Evolutionary conservation across 2,329 filamentous ascomycete species (phyloP).

Genomic region (Alternaria conjuncta): DNA sequence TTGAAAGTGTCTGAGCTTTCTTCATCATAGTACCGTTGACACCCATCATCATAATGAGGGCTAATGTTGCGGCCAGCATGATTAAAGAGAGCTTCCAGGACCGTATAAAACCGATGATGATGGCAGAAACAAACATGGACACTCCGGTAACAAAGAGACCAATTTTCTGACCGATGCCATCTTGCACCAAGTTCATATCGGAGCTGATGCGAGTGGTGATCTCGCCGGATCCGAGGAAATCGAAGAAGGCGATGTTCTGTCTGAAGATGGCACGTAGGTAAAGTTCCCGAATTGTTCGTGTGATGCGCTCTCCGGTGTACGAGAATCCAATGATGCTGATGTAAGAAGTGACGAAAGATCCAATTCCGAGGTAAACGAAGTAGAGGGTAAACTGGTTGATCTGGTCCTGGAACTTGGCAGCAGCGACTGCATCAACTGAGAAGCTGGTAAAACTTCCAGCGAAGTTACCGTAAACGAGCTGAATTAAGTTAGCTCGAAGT

Average conservation of each 20-base stretch:
- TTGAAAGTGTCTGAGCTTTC: constrained; percentile 73
- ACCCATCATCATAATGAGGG: constrained; percentile 80
- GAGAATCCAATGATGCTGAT: constrained; percentile 87
- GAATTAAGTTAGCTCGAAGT: not conserved
- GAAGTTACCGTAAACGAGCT: constrained; percentile 50
- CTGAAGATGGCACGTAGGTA: constrained; percentile 69
- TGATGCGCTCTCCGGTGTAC: constrained; percentile 61
- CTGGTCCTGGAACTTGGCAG: constrained; percentile 35
- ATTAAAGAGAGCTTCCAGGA: constrained; percentile 95
- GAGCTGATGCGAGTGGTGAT: constrained; percentile 95
- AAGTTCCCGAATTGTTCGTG: constrained; percentile 52
- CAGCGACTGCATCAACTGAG: constrained; percentile 39
- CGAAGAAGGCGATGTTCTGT: constrained; percentile 57
- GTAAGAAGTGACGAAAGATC: constrained; percentile 69
- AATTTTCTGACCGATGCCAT: constrained; percentile 69
- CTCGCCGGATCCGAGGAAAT: constrained; percentile 92
- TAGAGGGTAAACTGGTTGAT: constrained; percentile 44
- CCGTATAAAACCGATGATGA: constrained; percentile 88
- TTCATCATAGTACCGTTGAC: constrained; percentile 75
- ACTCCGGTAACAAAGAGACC: constrained; percentile 43
- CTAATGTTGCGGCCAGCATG: constrained; percentile 78
- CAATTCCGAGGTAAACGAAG: constrained; percentile 49
- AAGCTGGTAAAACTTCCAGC: constrained; percentile 46
- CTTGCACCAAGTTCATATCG: constrained; percentile 92
- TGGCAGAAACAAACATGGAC: constrained; percentile 76